Conservation (phyloP, 2,329 filamentous ascomycete genomes). For the Calonectria pauciramosa region DNA sequence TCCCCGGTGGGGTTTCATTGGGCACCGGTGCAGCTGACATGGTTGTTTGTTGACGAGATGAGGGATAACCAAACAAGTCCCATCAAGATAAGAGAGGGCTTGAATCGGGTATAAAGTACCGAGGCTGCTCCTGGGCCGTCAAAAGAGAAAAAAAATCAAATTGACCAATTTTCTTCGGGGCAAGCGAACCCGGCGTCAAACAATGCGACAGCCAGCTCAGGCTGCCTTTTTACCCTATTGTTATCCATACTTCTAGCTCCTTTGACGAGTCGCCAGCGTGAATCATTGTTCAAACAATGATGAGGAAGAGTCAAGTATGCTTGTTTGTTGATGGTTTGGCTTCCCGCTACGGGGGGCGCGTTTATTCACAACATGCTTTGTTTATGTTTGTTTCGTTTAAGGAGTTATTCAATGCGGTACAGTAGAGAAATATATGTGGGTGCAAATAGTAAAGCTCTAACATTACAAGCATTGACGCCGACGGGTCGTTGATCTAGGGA, state of each 20-base stretch:
- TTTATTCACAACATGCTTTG: not conserved
- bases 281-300: not conserved
- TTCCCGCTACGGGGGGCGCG: not conserved
- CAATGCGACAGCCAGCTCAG: not conserved
- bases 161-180: not conserved
- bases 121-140: not conserved
- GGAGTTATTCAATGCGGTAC: not conserved
- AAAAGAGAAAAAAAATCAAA: not conserved
- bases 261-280: not conserved
- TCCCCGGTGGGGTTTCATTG: constrained; percentile 13
- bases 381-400: not conserved
- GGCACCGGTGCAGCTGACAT: not conserved
- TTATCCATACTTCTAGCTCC: not conserved
- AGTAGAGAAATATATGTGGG: not conserved
- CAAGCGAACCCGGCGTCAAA: not conserved
- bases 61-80: not conserved
- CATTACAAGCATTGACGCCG: too few species aligned
- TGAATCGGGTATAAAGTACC: not conserved
- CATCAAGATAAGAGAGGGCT: not conserved
- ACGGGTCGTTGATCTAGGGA: not conserved
- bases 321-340: not conserved
- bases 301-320: not conserved
- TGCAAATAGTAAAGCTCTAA: not conserved
- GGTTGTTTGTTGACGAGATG: constrained; percentile 1
- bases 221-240: not conserved